Evolutionary conservation across 2,329 filamentous ascomycete genomes (phyloP).

Genomic region (Massarina eburnea): DNA sequence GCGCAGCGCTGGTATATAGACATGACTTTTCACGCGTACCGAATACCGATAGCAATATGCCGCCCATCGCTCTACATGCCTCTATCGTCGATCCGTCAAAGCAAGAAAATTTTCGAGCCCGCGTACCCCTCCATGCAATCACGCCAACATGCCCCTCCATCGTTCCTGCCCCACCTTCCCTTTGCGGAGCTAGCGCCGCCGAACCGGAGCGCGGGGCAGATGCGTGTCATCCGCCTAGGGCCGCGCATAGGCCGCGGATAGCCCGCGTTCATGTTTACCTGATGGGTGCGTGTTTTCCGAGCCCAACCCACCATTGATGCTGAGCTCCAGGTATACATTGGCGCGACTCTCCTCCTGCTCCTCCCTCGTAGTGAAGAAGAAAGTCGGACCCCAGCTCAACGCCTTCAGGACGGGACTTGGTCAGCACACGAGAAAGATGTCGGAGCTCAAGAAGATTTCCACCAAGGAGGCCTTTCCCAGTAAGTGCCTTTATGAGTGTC

Average conservation of each 20-base stretch:
- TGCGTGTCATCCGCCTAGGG: not conserved
- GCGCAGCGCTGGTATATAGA: no score
- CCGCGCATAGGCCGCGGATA: not conserved
- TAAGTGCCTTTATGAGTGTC: slow-evolving; percentile 26
- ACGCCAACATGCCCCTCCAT: not conserved
- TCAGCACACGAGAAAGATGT: slow-evolving; percentile 30
- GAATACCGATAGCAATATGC: no score
- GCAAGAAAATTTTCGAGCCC: not conserved
- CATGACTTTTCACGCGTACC: no score
- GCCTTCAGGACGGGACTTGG: no score
- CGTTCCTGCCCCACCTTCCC: not conserved
- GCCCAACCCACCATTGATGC: no score
- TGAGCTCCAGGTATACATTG: no score
- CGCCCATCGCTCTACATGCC: not conserved
- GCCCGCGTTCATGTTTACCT: not conserved
- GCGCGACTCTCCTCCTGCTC: not conserved
- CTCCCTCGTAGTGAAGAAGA: no score
- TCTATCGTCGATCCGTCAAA: not conserved
- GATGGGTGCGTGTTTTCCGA: not conserved
- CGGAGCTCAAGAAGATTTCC: slow-evolving; percentile 48
- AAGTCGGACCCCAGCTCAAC: not conserved
- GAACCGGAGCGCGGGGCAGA: not conserved
- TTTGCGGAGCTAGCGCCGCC: not conserved
- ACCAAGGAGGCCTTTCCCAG: slow-evolving; percentile 47
- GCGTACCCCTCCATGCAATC: not conserved